Conservation (phyloP, 2,329 filamentous ascomycete species). For the Neofusicoccum sp. region DNA sequence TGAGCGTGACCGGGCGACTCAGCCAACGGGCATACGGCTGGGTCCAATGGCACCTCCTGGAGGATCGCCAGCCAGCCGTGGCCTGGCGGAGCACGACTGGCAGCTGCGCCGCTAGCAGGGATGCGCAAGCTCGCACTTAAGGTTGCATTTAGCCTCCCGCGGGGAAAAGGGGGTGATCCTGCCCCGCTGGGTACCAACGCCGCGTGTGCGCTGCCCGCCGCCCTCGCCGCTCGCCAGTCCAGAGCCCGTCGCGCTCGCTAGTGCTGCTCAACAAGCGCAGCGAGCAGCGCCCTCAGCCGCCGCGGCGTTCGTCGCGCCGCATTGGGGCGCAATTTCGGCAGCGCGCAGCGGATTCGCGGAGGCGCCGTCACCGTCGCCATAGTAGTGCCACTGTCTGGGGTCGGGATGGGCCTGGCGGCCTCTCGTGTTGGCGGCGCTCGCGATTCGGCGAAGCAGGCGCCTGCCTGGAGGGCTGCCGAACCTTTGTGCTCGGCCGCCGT, state of each 20-base stretch:
- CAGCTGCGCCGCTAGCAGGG: constrained; percentile 5
- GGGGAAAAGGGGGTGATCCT: constrained; percentile 14
- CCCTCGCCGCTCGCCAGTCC: not conserved
- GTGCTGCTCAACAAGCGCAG: not conserved
- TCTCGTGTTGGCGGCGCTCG: not conserved
- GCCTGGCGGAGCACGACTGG: constrained; percentile 3
- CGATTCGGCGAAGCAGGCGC: not conserved
- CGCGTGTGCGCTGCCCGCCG: not conserved
- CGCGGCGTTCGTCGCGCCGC: not conserved
- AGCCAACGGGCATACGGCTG: not conserved
- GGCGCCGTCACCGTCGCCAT: not conserved
- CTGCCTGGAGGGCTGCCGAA: not conserved
- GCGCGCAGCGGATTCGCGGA: not conserved
- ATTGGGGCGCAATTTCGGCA: constrained; percentile 3
- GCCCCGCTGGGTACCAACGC: not conserved
- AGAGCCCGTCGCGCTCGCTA: no score
- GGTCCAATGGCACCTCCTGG: constrained; percentile 9
- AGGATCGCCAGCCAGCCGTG: constrained; percentile 9
- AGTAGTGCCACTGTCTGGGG: not conserved
- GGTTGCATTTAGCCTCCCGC: constrained; percentile 20
- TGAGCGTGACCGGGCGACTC: constrained; percentile 13
- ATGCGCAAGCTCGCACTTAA: not conserved
- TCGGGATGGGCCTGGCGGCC: constrained; percentile 1
- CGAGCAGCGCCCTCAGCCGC: not conserved
- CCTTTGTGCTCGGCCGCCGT: not conserved